A percentile compares a stretch with the other conserved stretches of the same genome.
phyloP scores from a whole-genome alignment of 75 land plant species.

The Isoetes taiwanensis region DNA sequence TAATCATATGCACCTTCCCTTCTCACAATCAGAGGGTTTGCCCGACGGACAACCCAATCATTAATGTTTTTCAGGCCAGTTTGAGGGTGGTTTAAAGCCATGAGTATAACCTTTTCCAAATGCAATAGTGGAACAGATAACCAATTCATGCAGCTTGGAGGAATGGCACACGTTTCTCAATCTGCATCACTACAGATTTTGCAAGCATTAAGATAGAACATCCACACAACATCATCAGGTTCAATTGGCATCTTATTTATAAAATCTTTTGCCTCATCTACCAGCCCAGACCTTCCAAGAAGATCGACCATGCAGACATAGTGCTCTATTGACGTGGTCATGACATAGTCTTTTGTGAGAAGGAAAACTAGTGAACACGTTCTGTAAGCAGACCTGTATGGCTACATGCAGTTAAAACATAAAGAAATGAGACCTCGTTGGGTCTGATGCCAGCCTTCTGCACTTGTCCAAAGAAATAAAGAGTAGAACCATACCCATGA shows the following conservation, averaged over 20 bases:
- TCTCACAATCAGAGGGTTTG: no score
- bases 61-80: no score
- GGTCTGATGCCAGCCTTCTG: constrained; percentile 19
- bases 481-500: neutral
- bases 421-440: constrained; percentile 32
- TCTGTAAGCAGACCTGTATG: neutral
- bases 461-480: constrained; percentile 32
- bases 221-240: constrained; percentile 21
- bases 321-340: constrained; percentile 16
- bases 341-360: neutral
- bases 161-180: constrained; percentile 15
- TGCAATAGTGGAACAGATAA: no score
- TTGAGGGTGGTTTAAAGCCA: no score
- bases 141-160: no score
- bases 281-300: constrained; percentile 17
- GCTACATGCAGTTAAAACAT: constrained; percentile 25
- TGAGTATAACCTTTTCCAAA: no score
- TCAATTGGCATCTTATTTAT: constrained; percentile 12
- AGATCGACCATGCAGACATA: constrained; percentile 36
- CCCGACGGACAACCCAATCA: no score
- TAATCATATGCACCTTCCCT: no score
- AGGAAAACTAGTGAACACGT: neutral
- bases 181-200: constrained; percentile 16
- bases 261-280: constrained; percentile 15
- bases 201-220: constrained; percentile 18